Percentiles rank a stretch among this genome's conserved stretches.
These are phyloP conservation scores for Babesia divergens DNA, from an alignment of 169 alveolate genomes.

Conservation along the genomic window DNA sequence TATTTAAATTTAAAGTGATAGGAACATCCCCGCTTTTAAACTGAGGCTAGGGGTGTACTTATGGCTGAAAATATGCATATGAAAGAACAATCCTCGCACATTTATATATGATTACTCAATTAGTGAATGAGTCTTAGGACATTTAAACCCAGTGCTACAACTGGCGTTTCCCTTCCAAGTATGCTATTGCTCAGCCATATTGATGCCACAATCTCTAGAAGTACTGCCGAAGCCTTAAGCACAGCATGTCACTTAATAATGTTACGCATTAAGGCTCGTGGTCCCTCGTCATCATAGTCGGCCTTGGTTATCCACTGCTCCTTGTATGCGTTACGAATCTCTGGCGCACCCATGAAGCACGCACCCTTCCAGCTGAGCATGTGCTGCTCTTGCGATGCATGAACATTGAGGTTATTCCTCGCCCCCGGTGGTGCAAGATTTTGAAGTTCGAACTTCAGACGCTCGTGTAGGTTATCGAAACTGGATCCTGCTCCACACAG, in stretches of 20 bases:
- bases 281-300: conserved; percentile 54
- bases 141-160: no score
- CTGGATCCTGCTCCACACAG: conserved; percentile 70
- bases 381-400: conserved; percentile 41
- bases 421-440: conserved; percentile 73
- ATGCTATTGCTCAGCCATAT: no score
- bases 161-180: no score
- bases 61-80: no score
- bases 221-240: no score
- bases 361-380: conserved; percentile 61
- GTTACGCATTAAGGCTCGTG: conserved; percentile 13
- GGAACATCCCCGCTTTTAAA: no score
- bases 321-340: conserved; percentile 26
- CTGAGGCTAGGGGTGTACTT: no score
- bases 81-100: no score
- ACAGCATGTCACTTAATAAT: background rate
- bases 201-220: no score
- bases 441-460: conserved; percentile 67
- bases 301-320: conserved; percentile 40
- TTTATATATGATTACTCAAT: no score
- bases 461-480: conserved; percentile 68
- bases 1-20: no score
- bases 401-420: conserved; percentile 63
- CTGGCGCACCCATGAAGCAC: conserved; percentile 39
- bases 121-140: no score